These are phyloP conservation scores for Xylaria venustula DNA, from an alignment of 495 filamentous ascomycete genomes.

Conservation along the genomic window DNA sequence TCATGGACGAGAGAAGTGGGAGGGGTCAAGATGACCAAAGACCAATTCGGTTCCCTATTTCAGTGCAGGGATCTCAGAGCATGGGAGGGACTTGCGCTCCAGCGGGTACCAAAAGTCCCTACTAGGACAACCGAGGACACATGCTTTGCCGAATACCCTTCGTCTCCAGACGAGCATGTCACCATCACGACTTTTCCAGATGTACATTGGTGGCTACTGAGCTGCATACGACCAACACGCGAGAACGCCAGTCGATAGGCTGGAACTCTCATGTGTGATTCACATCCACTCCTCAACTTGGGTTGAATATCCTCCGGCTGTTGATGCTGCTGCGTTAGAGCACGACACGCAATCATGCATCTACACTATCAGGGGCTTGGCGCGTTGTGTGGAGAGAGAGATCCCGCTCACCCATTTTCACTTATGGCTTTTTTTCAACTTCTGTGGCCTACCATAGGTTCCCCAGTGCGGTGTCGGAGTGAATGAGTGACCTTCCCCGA, in stretches of 20 bases:
- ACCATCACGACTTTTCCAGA: slow-evolving; percentile 8
- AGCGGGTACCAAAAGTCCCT: slow-evolving; percentile 11
- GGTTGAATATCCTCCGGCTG: slow-evolving; percentile 2
- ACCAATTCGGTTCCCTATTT: slow-evolving; percentile 8
- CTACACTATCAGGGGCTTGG: slow-evolving; percentile 14
- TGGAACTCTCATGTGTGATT: slow-evolving; percentile 6
- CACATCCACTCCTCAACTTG: slow-evolving; percentile 7
- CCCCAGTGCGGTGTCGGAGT: slow-evolving; percentile 7
- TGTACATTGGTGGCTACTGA: slow-evolving; percentile 7
- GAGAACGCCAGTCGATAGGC: slow-evolving; percentile 5
- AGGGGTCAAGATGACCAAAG: slow-evolving; percentile 12
- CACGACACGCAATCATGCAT: slow-evolving; percentile 18
- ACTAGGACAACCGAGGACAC: slow-evolving; percentile 2
- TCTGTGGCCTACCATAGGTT: neutral
- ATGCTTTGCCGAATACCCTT: slow-evolving; percentile 6
- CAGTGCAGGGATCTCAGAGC: slow-evolving; percentile 10
- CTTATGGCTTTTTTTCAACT: neutral
- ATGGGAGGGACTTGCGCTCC: slow-evolving; percentile 2
- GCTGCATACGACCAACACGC: slow-evolving; percentile 8
- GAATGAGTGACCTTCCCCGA: neutral
- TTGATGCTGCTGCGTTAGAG: slow-evolving; percentile 1
- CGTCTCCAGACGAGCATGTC: neutral
- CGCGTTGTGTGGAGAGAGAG: slow-evolving; percentile 6
- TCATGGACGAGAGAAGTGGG: slow-evolving; percentile 1
- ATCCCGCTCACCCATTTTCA: slow-evolving; percentile 1